Percentiles rank a stretch among this genome's conserved stretches.
Conservation (phyloP, 2,329 filamentous ascomycete species). For the Magnaporthiopsis incrustans region DNA sequence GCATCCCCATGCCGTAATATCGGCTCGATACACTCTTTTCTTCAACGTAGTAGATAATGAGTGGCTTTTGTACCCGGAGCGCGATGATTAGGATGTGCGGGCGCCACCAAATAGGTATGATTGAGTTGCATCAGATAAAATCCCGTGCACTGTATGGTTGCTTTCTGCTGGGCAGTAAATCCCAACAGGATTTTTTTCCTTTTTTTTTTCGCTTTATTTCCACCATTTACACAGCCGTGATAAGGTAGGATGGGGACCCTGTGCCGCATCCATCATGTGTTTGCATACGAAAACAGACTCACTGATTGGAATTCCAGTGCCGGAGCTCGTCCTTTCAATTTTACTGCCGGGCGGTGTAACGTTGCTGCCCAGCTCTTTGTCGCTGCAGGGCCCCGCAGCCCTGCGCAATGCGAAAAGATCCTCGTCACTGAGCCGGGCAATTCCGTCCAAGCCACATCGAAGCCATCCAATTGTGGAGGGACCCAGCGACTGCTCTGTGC, state of each 20-base stretch:
- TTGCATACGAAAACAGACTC: no score
- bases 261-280: no score
- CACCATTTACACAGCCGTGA: not conserved
- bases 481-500: not conserved
- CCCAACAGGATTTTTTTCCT: no score
- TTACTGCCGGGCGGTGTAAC: not conserved
- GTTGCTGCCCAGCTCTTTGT: not conserved
- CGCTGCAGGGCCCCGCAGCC: no score
- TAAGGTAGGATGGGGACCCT: no score
- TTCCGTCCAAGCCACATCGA: not conserved
- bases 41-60: not conserved
- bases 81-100: not conserved
- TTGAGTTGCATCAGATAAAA: not conserved
- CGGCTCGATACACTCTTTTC: no score
- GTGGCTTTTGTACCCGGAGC: not conserved
- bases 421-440: not conserved
- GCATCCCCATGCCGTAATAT: not conserved
- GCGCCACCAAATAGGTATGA: not conserved
- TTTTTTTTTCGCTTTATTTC: no score
- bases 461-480: not conserved
- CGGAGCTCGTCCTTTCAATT: not conserved
- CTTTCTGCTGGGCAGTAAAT: no score
- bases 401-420: not conserved
- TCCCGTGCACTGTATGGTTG: no score
- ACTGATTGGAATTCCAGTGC: no score